Conservation (phyloP, 176 grass and related monocot genomes). For the sorghum (Sorghum bicolor) region Sorghum_bicolor_NCBIv3 NC_012872.2:57802001-57802500, state of each 20-base stretch:
- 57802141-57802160: neutral
- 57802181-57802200: constrained; percentile 6
- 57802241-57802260: neutral
- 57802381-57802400: constrained; percentile 96
- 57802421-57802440: constrained; percentile 36
- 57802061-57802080: neutral
- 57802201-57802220: neutral
- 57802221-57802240: neutral
- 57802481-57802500: neutral
- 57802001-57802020: neutral
- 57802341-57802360: constrained; percentile 97
- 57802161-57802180: neutral
- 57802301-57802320: constrained; percentile 54
- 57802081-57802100: constrained; percentile 3
- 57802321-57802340: constrained; percentile 73
- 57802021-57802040: neutral
- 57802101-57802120: neutral
- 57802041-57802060: neutral
- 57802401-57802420: constrained; percentile 97
- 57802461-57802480: neutral
- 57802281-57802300: constrained; percentile 56
- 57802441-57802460: neutral
- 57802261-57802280: neutral
- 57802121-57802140: neutral
- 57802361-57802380: constrained; percentile 91